Base-by-base conservation (phyloP, 129 eudicot genomes). In the Glebionis coronaria region DNA sequence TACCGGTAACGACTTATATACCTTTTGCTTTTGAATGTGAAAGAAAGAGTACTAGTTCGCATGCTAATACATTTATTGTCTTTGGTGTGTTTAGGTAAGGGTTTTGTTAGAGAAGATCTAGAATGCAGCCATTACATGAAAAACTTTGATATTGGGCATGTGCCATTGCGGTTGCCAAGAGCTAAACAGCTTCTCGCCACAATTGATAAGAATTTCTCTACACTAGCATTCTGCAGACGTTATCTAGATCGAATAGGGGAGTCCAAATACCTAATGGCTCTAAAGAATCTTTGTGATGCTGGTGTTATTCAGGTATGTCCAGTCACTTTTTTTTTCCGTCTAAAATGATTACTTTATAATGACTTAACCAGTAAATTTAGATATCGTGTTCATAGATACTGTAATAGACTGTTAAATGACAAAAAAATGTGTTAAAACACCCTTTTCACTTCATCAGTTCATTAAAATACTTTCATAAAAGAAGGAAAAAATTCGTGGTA, bases 51-150 rank as follows among this genome's bases (percentile, higher is more conserved):
- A 35, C 31, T 35, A 10, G 38, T 12, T 44, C 49, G 44, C 51
- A 12, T 67, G 25, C 57, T 28, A 14, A 49, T 29, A 35, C 42
- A 35, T 35, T 35, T 35, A 35, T 35, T 35, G 42, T 16, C 4
- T 70, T 53, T 19, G 27, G 52, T 38, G 62, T 52, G 16, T 76
- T 63, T 77, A 93, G 99, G 99, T 29, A 94, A 94, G 81, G 99
- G 99, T 31, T 84, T 80, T 51, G 99, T 94, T 51, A 78, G 99
- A 70, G 99, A 94, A 83, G 99, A 94, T 79, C 68, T 94, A 27
- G 99, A 94, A 71, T 94, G 99, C 90, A 94, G 99, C 82, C 97
- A 94, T 76, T 94, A 94, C 82, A 94, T 94, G 99, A 94, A 94
- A 80, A 87, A 90, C 61, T 94, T 94, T 71, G 97, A 94, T 59